phyloP scores from a whole-genome alignment of 1,139 yeast genomes.

The Tardiomyces blankii region DNA sequence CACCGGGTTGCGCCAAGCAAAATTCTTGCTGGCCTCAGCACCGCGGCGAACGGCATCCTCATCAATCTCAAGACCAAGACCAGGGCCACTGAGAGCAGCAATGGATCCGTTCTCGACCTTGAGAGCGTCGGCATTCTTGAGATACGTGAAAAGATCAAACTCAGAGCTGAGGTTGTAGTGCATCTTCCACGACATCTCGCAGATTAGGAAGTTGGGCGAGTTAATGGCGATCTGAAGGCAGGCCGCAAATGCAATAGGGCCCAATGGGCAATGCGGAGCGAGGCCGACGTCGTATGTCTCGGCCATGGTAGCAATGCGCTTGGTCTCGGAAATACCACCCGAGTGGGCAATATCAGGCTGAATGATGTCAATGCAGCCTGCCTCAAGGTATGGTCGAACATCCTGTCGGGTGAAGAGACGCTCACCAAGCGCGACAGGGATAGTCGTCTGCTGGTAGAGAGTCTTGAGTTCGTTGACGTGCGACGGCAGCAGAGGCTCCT shows the following conservation, averaged over 20 bases:
- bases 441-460: slow-evolving; percentile 18
- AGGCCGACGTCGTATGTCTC: slow-evolving; percentile 24
- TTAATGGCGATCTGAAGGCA: slow-evolving; percentile 19
- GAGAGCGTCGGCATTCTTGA: slow-evolving; percentile 16
- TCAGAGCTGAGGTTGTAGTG: slow-evolving; percentile 18
- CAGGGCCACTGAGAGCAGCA: slow-evolving; percentile 16
- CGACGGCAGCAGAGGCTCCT: slow-evolving; percentile 24
- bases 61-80: slow-evolving; percentile 20
- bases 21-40: slow-evolving; percentile 1
- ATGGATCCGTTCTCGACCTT: slow-evolving; percentile 17
- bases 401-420: slow-evolving; percentile 21
- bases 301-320: slow-evolving; percentile 21
- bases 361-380: slow-evolving; percentile 21
- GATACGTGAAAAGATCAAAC: slow-evolving; percentile 18
- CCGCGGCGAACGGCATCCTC: slow-evolving; percentile 16
- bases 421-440: slow-evolving; percentile 21
- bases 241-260: slow-evolving; percentile 24
- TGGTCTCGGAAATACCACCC: slow-evolving; percentile 23
- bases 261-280: slow-evolving; percentile 26
- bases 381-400: slow-evolving; percentile 19
- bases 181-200: slow-evolving; percentile 21
- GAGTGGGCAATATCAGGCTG: slow-evolving; percentile 25
- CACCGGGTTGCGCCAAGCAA: slow-evolving; percentile 20
- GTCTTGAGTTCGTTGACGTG: slow-evolving; percentile 20
- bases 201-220: slow-evolving; percentile 19